These are phyloP conservation scores for Colletotrichum sojae DNA, from an alignment of 2,329 filamentous ascomycete genomes.

Conservation along the genomic window DNA sequence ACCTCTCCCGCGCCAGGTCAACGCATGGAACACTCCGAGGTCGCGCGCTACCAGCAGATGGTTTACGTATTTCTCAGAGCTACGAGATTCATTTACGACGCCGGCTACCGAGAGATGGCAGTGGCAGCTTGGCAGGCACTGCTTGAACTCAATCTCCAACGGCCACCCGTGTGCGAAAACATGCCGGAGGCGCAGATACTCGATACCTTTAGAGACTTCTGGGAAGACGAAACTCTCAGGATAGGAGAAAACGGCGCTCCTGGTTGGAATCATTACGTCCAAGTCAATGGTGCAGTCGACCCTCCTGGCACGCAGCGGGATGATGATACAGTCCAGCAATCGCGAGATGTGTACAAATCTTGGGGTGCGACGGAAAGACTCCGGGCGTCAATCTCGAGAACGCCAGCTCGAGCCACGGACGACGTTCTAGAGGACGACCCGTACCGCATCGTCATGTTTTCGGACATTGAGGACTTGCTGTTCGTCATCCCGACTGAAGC, in stretches of 20 bases:
- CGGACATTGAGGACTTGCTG: constrained; percentile 79
- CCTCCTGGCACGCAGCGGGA: constrained; percentile 56
- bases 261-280: constrained; percentile 76
- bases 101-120: constrained; percentile 84
- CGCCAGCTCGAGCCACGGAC: constrained; percentile 82
- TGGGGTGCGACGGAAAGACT: constrained; percentile 71
- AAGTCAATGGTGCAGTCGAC: constrained; percentile 53
- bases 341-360: constrained; percentile 62
- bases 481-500: constrained; percentile 60
- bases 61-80: constrained; percentile 81
- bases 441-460: constrained; percentile 84
- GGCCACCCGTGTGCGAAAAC: constrained; percentile 55
- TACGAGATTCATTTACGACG: constrained; percentile 81
- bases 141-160: constrained; percentile 79
- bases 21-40: background rate
- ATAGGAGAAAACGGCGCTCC: constrained; percentile 80
- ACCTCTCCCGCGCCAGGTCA: constrained; percentile 25
- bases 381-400: constrained; percentile 61
- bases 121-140: constrained; percentile 87
- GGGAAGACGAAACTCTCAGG: constrained; percentile 86
- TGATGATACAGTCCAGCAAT: constrained; percentile 42
- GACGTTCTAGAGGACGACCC: constrained; percentile 84
- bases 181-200: constrained; percentile 43
- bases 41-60: constrained; percentile 56
- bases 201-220: constrained; percentile 77